phyloP scores from a whole-genome alignment of 2,329 filamentous ascomycete genomes.

The Cladosporium sp. region DNA sequence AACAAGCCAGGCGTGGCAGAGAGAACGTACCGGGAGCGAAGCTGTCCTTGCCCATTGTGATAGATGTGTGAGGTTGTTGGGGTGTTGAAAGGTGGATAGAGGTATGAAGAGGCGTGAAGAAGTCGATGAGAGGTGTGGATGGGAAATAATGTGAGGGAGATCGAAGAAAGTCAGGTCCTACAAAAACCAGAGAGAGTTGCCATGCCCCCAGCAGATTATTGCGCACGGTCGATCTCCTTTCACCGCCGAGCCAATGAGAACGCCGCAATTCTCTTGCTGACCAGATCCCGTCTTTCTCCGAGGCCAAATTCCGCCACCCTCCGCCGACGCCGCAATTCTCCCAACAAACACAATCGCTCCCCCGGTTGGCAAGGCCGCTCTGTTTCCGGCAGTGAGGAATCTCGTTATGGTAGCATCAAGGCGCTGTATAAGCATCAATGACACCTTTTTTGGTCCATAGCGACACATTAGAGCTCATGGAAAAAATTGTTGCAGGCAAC shows the following conservation, averaged over 20 bases:
- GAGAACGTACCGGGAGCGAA: constrained; percentile 32
- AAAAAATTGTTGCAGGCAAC: no score
- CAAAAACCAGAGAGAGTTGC: background rate
- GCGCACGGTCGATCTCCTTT: background rate
- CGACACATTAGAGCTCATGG: no score
- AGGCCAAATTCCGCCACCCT: background rate
- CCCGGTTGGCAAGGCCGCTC: no score
- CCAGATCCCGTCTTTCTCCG: background rate
- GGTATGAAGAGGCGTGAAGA: constrained; percentile 10
- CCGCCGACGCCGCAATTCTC: background rate
- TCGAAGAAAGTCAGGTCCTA: background rate
- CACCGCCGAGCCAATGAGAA: background rate
- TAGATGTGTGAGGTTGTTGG: constrained; percentile 11
- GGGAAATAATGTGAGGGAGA: background rate
- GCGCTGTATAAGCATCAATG: no score
- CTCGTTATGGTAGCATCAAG: no score
- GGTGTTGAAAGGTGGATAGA: constrained; percentile 9
- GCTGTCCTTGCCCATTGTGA: constrained; percentile 37
- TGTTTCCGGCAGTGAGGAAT: no score
- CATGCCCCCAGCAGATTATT: background rate
- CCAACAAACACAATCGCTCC: no score
- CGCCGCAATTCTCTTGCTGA: background rate
- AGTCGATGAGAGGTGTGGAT: constrained; percentile 13
- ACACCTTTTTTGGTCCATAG: no score
- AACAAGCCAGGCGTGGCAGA: constrained; percentile 4